Conservation (phyloP, 2,329 filamentous ascomycete genomes). For the Colletotrichum musae region DNA sequence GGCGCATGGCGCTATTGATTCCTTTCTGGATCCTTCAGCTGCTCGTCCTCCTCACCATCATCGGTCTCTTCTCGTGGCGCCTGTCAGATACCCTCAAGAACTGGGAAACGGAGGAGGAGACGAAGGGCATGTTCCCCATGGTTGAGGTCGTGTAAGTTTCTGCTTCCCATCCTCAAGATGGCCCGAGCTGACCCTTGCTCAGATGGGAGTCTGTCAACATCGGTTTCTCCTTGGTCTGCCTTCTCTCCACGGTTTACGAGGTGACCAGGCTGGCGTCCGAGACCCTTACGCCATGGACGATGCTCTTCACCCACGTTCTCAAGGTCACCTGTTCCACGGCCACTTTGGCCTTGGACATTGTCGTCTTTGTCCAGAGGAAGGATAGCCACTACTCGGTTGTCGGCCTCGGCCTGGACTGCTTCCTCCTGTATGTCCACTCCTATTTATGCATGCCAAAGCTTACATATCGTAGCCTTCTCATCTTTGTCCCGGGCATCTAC, state of each 20-base stretch:
- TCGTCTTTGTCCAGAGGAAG: conserved; percentile 61
- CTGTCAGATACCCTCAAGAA: conserved; percentile 62
- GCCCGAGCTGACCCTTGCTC: conserved; percentile 18
- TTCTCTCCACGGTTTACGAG: conserved; percentile 63
- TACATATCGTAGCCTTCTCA: conserved; percentile 53
- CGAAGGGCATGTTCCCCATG: conserved; percentile 54
- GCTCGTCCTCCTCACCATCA: conserved; percentile 59
- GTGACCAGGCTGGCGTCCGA: conserved; percentile 63
- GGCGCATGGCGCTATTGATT: conserved; percentile 63
- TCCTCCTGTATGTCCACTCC: conserved; percentile 60
- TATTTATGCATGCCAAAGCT: background rate
- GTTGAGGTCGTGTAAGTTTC: conserved; percentile 66
- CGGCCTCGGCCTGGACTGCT: conserved; percentile 63
- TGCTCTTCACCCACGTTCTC: conserved; percentile 66
- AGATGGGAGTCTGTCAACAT: conserved; percentile 71
- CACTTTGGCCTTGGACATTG: conserved; percentile 65
- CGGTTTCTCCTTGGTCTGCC: conserved; percentile 61
- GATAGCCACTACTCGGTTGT: conserved; percentile 64
- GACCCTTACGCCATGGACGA: conserved; percentile 67
- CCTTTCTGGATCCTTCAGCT: conserved; percentile 67
- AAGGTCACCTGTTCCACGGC: conserved; percentile 63
- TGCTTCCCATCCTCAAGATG: background rate
- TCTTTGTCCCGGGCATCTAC: conserved; percentile 62
- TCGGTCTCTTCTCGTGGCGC: conserved; percentile 68
- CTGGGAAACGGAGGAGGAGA: conserved; percentile 56